Evolutionary conservation across 2,329 filamentous ascomycete species (phyloP).

Genomic region (Colletotrichum destructivum): DNA sequence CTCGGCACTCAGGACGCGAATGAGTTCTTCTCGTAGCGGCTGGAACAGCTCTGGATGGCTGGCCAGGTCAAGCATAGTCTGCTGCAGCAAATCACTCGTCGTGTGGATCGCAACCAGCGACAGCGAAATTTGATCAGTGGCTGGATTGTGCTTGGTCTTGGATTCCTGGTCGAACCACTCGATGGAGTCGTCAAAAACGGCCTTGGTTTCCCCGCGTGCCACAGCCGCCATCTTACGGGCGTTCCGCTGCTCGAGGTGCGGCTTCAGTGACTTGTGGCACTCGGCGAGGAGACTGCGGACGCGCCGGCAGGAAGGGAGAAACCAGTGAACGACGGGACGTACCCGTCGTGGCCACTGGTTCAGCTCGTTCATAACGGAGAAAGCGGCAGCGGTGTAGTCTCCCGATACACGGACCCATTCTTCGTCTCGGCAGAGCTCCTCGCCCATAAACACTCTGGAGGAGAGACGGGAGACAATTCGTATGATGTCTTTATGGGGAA

Average conservation of each 20-base stretch:
- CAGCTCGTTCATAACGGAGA: conserved; percentile 27
- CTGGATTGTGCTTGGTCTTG: conserved; percentile 32
- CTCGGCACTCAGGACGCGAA: conserved; percentile 41
- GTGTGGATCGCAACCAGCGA: conserved; percentile 47
- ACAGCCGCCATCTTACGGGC: conserved; percentile 28
- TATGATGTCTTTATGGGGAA: conserved; percentile 19
- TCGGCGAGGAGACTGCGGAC: conserved; percentile 25
- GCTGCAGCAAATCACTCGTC: conserved; percentile 44
- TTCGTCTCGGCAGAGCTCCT: conserved; percentile 29
- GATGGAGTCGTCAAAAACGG: conserved; percentile 43
- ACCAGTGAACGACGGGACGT: conserved; percentile 42
- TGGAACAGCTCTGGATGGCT: conserved; percentile 44
- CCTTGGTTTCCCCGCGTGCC: conserved; percentile 13
- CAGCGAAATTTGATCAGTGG: conserved; percentile 42
- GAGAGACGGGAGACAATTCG: conserved; percentile 43
- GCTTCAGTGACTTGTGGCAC: conserved; percentile 36
- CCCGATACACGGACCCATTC: conserved; percentile 42
- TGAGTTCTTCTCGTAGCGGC: conserved; percentile 45
- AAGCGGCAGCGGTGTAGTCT: conserved; percentile 26
- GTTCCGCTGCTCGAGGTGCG: conserved; percentile 38
- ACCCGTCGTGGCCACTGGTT: conserved; percentile 40
- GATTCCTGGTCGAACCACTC: conserved; percentile 43
- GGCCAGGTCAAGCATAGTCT: conserved; percentile 45
- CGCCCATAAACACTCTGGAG: conserved; percentile 44
- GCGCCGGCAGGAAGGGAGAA: conserved; percentile 42